Base-by-base conservation (phyloP, 371 early-diverging fungal species). In the Circinella minor region DNA sequence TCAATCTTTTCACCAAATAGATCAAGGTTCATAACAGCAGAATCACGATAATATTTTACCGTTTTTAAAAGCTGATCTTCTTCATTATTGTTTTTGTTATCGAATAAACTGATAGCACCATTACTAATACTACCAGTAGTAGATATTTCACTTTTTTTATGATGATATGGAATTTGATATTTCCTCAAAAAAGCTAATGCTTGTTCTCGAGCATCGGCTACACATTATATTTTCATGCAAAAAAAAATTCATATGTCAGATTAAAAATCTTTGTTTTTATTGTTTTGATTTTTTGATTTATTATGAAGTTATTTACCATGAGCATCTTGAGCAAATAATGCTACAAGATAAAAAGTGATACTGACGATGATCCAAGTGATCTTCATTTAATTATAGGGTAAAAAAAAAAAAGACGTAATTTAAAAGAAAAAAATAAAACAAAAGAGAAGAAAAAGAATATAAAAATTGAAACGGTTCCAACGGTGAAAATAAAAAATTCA, bases 21-120 rank as follows among this genome's bases (percentile, higher is more conserved):
- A n/a, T 77, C 67, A 6, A 74, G 66, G 55, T 76, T 81, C 39
- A 62, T 66, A 15, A 63, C 65, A 9, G 79, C 83, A 11, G 78
- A 67, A 37, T 81, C 73, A 18, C 74, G 79, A 38, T 83, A 83
- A 48, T 74, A 66, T 55, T 74, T 71, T 37, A 74, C 77, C 5
- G 77, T 81, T 15, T 77, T 68, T 37, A 76, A 48, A 11, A 78
- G 64, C 6, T 37, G 36, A n/a, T 59, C 55, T 13, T 76, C 74
- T 36, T 77, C 72, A 14, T 55, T 38, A 11, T 63, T 61, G 47
- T 79, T 75, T 61, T 79, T 72, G 43, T 11, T 43, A 43, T 43
- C 43, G 3, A 43, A 43, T n/a, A 51, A 5, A 5, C n/a, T 51
- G 8, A 17, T 51, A 15, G 14, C 51, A 17, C 17, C 51, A 51